These are phyloP conservation scores for Fusarium torreyae DNA, from an alignment of 2,329 filamentous ascomycete genomes.

Conservation along the genomic window DNA sequence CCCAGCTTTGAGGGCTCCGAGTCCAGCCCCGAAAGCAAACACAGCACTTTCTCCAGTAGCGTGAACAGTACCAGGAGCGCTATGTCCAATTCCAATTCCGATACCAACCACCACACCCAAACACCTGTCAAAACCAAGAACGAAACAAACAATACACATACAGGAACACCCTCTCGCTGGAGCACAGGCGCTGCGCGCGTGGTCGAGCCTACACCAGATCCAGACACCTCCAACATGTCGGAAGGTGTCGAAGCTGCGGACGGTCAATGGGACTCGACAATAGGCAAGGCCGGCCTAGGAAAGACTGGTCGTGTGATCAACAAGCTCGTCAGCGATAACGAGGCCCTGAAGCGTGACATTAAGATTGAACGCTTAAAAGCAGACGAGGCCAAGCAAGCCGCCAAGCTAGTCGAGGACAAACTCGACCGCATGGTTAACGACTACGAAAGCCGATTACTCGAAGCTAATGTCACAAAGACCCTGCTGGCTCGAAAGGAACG, in stretches of 20 bases:
- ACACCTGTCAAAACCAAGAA: constrained; percentile 55
- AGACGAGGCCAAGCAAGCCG: constrained; percentile 79
- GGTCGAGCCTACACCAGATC: constrained; percentile 50
- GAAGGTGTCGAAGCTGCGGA: constrained; percentile 55
- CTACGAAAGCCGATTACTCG: constrained; percentile 78
- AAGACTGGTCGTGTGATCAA: constrained; percentile 87
- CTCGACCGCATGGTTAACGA: constrained; percentile 78
- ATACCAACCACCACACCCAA: constrained; percentile 54
- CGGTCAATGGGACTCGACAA: constrained; percentile 74
- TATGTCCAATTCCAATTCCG: constrained; percentile 59
- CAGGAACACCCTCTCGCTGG: constrained; percentile 53
- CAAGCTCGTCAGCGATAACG: constrained; percentile 84
- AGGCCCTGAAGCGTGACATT: constrained; percentile 81
- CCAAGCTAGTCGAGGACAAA: constrained; percentile 78
- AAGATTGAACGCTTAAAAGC: constrained; percentile 75
- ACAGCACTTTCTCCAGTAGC: constrained; percentile 70
- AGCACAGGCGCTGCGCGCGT: constrained; percentile 52
- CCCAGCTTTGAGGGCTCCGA: constrained; percentile 68
- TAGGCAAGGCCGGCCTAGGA: constrained; percentile 78
- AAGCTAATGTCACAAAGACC: constrained; percentile 79
- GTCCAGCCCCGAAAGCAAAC: constrained; percentile 62
- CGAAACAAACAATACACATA: constrained; percentile 52
- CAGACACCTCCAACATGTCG: constrained; percentile 48
- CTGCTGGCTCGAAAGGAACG: constrained; percentile 80
- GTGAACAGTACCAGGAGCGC: constrained; percentile 68